Percentiles rank a stretch among this genome's conserved stretches.
phyloP scores from a whole-genome alignment of 106 monocot species.

The Allium cepa region DNA sequence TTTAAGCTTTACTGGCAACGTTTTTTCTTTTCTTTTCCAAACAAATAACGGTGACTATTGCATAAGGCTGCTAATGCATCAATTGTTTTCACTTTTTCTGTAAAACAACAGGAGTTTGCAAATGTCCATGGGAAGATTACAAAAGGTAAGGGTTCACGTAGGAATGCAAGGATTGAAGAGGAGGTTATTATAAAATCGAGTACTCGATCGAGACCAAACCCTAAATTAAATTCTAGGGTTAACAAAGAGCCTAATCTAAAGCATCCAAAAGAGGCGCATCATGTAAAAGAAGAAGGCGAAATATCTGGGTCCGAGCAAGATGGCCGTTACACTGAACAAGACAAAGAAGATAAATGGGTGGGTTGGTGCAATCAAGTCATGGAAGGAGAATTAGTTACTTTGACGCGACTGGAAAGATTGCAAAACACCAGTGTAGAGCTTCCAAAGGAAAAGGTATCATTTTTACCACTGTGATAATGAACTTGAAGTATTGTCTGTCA shows the following conservation, averaged over 20 bases:
- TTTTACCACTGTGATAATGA: neutral
- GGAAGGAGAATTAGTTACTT: constrained; percentile 73
- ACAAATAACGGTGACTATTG: no score
- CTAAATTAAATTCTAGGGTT: constrained; percentile 27
- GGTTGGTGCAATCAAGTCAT: constrained; percentile 97
- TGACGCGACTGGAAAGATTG: constrained; percentile 78
- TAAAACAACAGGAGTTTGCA: constrained; percentile 60
- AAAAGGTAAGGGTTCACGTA: constrained; percentile 62
- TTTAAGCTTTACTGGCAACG: no score
- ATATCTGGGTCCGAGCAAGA: constrained; percentile 73
- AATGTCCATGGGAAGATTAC: constrained; percentile 53
- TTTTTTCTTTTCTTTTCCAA: no score
- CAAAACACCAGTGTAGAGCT: constrained; percentile 92
- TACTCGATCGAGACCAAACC: constrained; percentile 25
- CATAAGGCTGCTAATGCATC: no score
- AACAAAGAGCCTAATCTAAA: constrained; percentile 33
- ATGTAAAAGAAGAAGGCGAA: constrained; percentile 92
- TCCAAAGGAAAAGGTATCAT: constrained; percentile 90
- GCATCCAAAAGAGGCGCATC: constrained; percentile 36
- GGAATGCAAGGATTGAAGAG: constrained; percentile 29
- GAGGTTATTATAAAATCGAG: constrained; percentile 25
- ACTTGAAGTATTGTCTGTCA: neutral
- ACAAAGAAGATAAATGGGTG: constrained; percentile 98
- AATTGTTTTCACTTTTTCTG: no score
- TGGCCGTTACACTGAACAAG: constrained; percentile 38